A percentile compares a stretch with the other conserved stretches of the same genome.
These are phyloP conservation scores for Penicillium janthinellum DNA, from an alignment of 2,329 filamentous ascomycete species.

Conservation along the genomic window DNA sequence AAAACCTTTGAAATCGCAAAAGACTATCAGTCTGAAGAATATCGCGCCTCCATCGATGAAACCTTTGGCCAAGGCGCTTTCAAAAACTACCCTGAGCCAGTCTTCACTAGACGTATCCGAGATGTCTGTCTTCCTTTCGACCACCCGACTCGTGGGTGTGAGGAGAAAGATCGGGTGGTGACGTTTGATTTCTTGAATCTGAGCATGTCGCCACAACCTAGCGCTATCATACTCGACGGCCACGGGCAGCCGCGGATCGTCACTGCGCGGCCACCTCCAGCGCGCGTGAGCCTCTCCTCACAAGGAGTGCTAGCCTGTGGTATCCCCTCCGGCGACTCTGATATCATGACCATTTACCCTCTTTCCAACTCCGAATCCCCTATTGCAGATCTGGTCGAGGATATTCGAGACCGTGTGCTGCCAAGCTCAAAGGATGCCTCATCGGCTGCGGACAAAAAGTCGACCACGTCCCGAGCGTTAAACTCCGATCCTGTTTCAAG, in stretches of 20 bases:
- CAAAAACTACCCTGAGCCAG: conserved; percentile 44
- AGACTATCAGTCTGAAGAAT: conserved; percentile 48
- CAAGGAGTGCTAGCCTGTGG: conserved; percentile 40
- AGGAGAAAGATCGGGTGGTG: conserved; percentile 54
- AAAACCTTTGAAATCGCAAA: conserved; percentile 59
- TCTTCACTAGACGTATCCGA: conserved; percentile 50
- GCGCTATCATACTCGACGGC: conserved; percentile 55
- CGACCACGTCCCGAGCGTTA: conserved; percentile 5
- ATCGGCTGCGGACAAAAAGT: conserved; percentile 10
- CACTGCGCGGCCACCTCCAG: conserved; percentile 47
- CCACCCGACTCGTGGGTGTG: conserved; percentile 45
- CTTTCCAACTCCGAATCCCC: conserved; percentile 29
- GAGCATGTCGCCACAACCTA: conserved; percentile 51
- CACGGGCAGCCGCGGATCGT: conserved; percentile 55
- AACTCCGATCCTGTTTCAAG: conserved; percentile 36
- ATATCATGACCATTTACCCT: conserved; percentile 38
- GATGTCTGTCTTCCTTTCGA: conserved; percentile 51
- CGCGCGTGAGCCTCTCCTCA: conserved; percentile 42
- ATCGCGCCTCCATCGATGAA: conserved; percentile 42
- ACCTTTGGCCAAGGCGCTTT: conserved; percentile 44
- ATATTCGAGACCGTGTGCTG: conserved; percentile 31
- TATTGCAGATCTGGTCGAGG: conserved; percentile 33
- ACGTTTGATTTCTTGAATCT: conserved; percentile 63
- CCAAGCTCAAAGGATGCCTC: conserved; percentile 18
- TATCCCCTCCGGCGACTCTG: conserved; percentile 27